Conservation (phyloP, 805 yeast species). For the Candida succiphila region DNA sequence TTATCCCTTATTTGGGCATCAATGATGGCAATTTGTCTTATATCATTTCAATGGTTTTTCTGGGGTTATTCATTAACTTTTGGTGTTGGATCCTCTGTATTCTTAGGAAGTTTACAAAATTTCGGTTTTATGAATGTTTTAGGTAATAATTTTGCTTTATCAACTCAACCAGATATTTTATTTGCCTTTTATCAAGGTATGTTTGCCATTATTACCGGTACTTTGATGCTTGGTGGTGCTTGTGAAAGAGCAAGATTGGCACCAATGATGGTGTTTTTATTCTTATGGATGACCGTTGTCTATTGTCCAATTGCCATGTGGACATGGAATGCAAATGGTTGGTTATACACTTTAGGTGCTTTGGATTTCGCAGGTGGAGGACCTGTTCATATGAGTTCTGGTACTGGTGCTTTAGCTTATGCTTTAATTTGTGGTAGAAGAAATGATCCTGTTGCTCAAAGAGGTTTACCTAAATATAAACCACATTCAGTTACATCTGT, state of each 20-base stretch:
- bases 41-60: slow-evolving; percentile 94
- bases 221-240: slow-evolving; percentile 95
- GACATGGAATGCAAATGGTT: slow-evolving; percentile 84
- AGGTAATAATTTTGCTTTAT: slow-evolving; percentile 64
- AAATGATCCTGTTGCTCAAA: slow-evolving; percentile 63
- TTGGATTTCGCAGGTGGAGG: slow-evolving; percentile 98
- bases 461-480: slow-evolving; percentile 75
- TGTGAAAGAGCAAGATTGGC: slow-evolving; percentile 94
- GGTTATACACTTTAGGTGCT: slow-evolving; percentile 78
- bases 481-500: slow-evolving; percentile 90
- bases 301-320: slow-evolving; percentile 95
- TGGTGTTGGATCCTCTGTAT: slow-evolving; percentile 38
- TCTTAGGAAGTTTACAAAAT: slow-evolving; percentile 74
- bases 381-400: slow-evolving; percentile 93
- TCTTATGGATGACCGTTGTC: slow-evolving; percentile 90
- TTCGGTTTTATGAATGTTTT: slow-evolving; percentile 75
- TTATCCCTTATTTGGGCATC: slow-evolving; percentile 90
- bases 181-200: slow-evolving; percentile 91
- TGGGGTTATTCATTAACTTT: slow-evolving; percentile 95
- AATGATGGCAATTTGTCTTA: slow-evolving; percentile 74
- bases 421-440: slow-evolving; percentile 90
- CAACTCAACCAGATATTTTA: slow-evolving; percentile 79
- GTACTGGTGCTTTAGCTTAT: slow-evolving; percentile 90
- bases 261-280: slow-evolving; percentile 92
- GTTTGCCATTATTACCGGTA: slow-evolving; percentile 92